These are phyloP conservation scores for Atkinsonella texensis DNA, from an alignment of 2,329 filamentous ascomycete genomes.

Conservation along the genomic window DNA sequence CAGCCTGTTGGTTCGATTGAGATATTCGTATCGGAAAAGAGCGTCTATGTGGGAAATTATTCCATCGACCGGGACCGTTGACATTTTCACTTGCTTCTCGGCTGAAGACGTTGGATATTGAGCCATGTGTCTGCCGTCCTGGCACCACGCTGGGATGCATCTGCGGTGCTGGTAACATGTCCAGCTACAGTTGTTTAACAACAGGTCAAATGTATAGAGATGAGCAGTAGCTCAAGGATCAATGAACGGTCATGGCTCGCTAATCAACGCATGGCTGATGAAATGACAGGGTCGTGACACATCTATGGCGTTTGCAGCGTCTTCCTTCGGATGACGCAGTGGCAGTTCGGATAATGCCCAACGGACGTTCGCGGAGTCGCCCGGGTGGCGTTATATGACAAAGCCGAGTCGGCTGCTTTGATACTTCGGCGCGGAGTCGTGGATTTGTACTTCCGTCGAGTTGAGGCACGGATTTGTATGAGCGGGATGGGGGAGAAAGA, in stretches of 20 bases:
- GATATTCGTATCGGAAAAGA: conserved; percentile 23
- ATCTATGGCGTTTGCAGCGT: conserved; percentile 25
- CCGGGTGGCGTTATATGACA: neutral
- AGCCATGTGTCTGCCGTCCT: conserved; percentile 27
- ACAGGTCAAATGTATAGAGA: conserved; percentile 3
- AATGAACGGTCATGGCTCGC: conserved; percentile 29
- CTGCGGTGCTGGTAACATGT: conserved; percentile 40
- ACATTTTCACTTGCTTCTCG: conserved; percentile 1
- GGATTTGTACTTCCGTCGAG: neutral
- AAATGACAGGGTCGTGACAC: conserved; percentile 21
- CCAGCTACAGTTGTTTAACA: conserved; percentile 5
- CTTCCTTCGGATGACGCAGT: conserved; percentile 3
- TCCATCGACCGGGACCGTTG: conserved; percentile 10
- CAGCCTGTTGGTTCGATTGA: conserved; percentile 14
- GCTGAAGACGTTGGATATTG: conserved; percentile 4
- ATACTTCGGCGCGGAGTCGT: neutral
- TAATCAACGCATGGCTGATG: conserved; percentile 29
- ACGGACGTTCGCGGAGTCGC: neutral
- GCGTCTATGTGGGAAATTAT: conserved; percentile 13
- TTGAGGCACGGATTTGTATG: neutral
- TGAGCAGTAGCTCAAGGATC: conserved; percentile 13
- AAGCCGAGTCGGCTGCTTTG: neutral
- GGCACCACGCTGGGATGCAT: conserved; percentile 39
- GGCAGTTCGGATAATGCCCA: neutral
- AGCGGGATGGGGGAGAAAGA: neutral